Evolutionary conservation across 2,329 filamentous ascomycete genomes (phyloP).

Genomic region (Tolypocladium sp.): DNA sequence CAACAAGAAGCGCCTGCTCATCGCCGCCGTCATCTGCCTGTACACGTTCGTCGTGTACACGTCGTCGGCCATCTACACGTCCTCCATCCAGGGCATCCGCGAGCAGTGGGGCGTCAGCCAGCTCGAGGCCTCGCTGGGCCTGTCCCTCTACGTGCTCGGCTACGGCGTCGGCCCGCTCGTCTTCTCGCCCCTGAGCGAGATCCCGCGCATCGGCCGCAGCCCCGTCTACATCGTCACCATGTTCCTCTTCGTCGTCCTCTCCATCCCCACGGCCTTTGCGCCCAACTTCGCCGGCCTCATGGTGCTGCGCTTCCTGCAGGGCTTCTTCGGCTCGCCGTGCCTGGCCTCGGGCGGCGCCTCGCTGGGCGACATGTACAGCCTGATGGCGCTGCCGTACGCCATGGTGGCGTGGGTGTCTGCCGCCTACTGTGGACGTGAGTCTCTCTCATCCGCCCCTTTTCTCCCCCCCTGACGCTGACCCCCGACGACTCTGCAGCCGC

Average conservation of each 20-base stretch:
- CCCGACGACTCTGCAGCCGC: constrained; percentile 30
- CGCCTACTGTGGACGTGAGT: constrained; percentile 36
- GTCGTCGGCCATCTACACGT: constrained; percentile 36
- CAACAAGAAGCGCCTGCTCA: constrained; percentile 27
- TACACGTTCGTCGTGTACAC: constrained; percentile 54
- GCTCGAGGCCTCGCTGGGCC: constrained; percentile 44
- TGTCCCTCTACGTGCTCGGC: constrained; percentile 55
- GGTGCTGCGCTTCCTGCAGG: constrained; percentile 54
- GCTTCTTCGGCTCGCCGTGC: constrained; percentile 58
- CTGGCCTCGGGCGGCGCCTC: constrained; percentile 50
- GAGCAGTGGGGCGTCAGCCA: constrained; percentile 41
- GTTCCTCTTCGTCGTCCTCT: constrained; percentile 58
- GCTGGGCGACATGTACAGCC: constrained; percentile 42
- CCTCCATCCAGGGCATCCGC: constrained; percentile 38
- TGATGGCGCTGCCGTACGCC: constrained; percentile 47
- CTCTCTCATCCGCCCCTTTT: not conserved
- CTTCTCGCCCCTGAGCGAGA: constrained; percentile 58
- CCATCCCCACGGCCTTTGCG: constrained; percentile 54
- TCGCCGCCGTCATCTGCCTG: constrained; percentile 37
- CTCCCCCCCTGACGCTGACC: constrained; percentile 3
- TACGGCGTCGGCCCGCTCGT: constrained; percentile 56
- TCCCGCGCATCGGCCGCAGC: constrained; percentile 58
- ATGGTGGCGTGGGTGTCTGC: constrained; percentile 50
- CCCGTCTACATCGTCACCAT: constrained; percentile 60
- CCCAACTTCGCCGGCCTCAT: constrained; percentile 55